Evolutionary conservation across 257 asterid genomes (phyloP), one percentile per base, ranked within the genome.

Genomic region (Solanum acaule): DNA sequence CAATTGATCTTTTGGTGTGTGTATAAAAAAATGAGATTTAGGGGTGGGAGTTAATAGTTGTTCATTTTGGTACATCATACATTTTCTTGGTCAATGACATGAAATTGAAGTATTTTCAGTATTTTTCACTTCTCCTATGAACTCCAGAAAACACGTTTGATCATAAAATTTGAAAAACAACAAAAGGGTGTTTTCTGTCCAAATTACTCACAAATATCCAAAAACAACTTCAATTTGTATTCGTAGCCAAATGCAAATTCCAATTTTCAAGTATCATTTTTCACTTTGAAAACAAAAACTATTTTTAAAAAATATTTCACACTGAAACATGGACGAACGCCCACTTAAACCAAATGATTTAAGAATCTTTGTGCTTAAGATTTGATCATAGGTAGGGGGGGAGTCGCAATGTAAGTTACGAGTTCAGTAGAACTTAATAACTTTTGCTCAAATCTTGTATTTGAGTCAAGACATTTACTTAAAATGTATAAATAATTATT

Each of bases 241-340:
- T 59, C 25, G 3, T 59, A 59, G 0, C 4, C 12, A 1, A 59
- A 59, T 0, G n/a, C 2, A 59, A 20, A 3, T 59, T 0, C 5
- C 6, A 7, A 59, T 1, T 20, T 59, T 59, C 25, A 20, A 59
- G 3, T 20, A 56, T 59, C 25, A 59, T 40, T 59, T 16, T 59
- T 59, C 25, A 20, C n/a, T 56, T 56, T 56, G 11, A 56, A 56
- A 56, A 52, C 3, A 56, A 56, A 52, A 52, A 16, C 0, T 16
- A 52, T 35, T 6, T 18, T 8, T 38, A 8, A 40, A 40, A 40
- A 40, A 38, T 8, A 38, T 1, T 18, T 56, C n/a, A 56, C 25
- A 56, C 10, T 18, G 10, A 56, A 18, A 56, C n/a, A 20, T 20
- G n/a, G 65, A 20, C n/a, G 25, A 56, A 56, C 10, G 1, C 25